Percentiles rank a stretch among this genome's conserved stretches.
Conservation (phyloP, 257 asterid species). For the Avicennia marina region DNA sequence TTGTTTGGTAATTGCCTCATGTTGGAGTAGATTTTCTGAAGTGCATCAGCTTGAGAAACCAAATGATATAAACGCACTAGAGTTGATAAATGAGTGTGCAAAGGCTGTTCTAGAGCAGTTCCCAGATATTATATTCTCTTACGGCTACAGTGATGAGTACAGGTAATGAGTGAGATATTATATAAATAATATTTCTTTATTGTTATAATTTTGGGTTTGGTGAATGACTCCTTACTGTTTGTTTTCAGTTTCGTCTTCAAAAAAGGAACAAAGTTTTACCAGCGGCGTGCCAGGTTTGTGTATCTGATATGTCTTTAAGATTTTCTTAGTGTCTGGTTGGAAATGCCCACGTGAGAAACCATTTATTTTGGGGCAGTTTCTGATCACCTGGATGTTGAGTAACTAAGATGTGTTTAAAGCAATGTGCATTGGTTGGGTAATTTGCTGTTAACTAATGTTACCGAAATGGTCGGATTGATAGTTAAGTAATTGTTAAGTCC, state of each 20-base stretch:
- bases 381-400: neutral
- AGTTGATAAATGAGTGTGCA: slow-evolving; percentile 79
- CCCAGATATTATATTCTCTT: slow-evolving; percentile 66
- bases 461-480: neutral
- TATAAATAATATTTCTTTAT: neutral
- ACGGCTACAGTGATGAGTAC: slow-evolving; percentile 69
- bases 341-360: neutral
- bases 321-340: neutral
- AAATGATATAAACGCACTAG: slow-evolving; percentile 48
- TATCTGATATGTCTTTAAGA: neutral
- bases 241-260: slow-evolving; percentile 64
- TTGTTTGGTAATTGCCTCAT: neutral
- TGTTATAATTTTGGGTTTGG: neutral
- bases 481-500: neutral
- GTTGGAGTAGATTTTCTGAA: slow-evolving; percentile 54
- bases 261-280: slow-evolving; percentile 68
- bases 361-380: neutral
- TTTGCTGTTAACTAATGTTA: too few species aligned
- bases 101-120: slow-evolving; percentile 58
- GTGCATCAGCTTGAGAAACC: slow-evolving; percentile 73
- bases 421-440: too few species aligned
- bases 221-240: neutral
- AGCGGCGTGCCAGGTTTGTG: slow-evolving; percentile 73
- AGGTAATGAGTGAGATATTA: slow-evolving; percentile 32
- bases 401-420: neutral